Base-by-base conservation (phyloP, 2,329 filamentous ascomycete genomes). In the Tolypocladium endophyticum region DNA sequence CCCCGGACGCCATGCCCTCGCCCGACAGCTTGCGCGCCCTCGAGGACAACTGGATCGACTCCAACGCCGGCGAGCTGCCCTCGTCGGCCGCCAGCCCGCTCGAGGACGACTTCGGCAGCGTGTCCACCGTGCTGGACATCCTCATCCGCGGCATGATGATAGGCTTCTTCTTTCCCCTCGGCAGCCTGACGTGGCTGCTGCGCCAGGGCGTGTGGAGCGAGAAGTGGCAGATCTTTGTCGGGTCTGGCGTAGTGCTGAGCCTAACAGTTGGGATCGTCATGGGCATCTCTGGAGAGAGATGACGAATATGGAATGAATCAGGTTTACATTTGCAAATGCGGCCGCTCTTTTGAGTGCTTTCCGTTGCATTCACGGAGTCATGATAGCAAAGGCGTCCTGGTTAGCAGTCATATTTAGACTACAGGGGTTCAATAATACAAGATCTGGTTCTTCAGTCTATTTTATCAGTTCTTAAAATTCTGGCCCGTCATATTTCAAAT, bases 161-260 rank as follows among this genome's bases (percentile, higher is more conserved):
- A 68, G 94, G 94, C 0, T 99, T 97, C 78, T 89, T 99, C 72
- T 97, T 93, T 85, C 94, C 94, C 4, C 74, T 97, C 12, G 93
- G 90, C 0, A 92, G 90, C 67, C 77, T 93, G 60, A 86, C 88
- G 58, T 97, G 92, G 91, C 77, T 95, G 56, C 82, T 93, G 64
- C 81, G 92, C 72, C 89, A 94, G 60, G 92, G 90, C 0, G 86
- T 97, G 61, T 96, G 92, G 85, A 89, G 87, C 62, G 85, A 88
- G 69, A 81, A 92, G 68, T 89, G 91, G 78, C 87, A 92, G 71
- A 84, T 96, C 67, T 93, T 93, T 66, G 90, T 97, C 20, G 85
- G 89, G 57, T 87, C 92, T 53, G 94, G 94, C 0, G 85, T 97
- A 25, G 72, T 92, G 61, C 79, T 97, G 45, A 94, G 93, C 73